Conservation (phyloP, 2,329 filamentous ascomycete species). For the Aureobasidium sp. region DNA sequence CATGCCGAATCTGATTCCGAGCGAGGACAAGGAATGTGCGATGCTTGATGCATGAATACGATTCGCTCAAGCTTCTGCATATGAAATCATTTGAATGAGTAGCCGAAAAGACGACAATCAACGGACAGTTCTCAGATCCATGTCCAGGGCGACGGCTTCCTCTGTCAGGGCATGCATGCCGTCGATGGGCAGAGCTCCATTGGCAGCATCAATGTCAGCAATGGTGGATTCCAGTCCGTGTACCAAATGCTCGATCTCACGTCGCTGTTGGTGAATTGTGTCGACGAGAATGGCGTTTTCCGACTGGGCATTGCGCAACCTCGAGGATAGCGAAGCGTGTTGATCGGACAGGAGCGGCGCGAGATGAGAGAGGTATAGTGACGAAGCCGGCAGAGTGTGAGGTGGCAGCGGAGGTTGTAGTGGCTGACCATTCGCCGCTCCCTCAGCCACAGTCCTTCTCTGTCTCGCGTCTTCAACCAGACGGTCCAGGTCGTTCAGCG, state of each 20-base stretch:
- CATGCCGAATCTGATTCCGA: background rate
- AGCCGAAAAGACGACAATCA: no score
- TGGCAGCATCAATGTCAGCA: slow-evolving; percentile 41
- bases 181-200: background rate
- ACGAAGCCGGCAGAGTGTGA: slow-evolving; percentile 48
- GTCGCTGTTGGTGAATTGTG: slow-evolving; percentile 44
- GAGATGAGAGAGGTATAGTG: slow-evolving; percentile 51
- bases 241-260: slow-evolving; percentile 49
- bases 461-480: slow-evolving; percentile 49
- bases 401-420: slow-evolving; percentile 26
- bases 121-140: slow-evolving; percentile 19
- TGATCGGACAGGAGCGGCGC: slow-evolving; percentile 46
- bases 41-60: background rate
- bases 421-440: slow-evolving; percentile 27
- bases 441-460: slow-evolving; percentile 37
- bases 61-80: background rate
- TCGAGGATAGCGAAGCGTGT: slow-evolving; percentile 38
- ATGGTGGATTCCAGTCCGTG: slow-evolving; percentile 48
- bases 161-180: slow-evolving; percentile 21
- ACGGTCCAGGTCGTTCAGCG: slow-evolving; percentile 52
- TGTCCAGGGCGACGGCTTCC: slow-evolving; percentile 23
- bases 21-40: background rate
- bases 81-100: no score
- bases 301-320: slow-evolving; percentile 40
- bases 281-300: slow-evolving; percentile 44